Evolutionary conservation across 257 asterid genomes (phyloP).

Genomic region (Hygrophila difformis): DNA sequence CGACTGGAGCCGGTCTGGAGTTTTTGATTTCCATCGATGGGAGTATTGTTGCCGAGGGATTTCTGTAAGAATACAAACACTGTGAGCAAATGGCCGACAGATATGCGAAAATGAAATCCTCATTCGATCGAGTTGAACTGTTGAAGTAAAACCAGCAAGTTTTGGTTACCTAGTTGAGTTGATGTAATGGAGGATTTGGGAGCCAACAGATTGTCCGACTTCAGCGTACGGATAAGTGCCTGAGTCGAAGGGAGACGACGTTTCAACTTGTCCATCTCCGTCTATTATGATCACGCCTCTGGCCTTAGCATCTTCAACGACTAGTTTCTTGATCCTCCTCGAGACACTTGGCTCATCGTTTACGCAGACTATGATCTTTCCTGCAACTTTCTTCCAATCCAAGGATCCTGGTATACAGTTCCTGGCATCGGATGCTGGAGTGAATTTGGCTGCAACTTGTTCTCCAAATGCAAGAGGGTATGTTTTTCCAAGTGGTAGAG

Average conservation of each 20-base stretch:
- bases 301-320: constrained; percentile 52
- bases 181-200: constrained; percentile 45
- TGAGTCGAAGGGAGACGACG: constrained; percentile 43
- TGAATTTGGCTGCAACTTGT: constrained; percentile 31
- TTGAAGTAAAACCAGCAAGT: too few species aligned
- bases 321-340: constrained; percentile 43
- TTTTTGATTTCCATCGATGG: constrained; percentile 28
- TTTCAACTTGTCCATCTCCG: constrained; percentile 17
- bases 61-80: constrained; percentile 26
- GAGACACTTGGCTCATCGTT: constrained; percentile 33
- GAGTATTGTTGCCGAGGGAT: constrained; percentile 53
- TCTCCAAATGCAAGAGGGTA: constrained; percentile 55
- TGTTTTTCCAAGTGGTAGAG: constrained; percentile 18
- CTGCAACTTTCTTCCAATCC: constrained; percentile 39
- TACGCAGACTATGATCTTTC: constrained; percentile 59
- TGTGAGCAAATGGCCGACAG: too few species aligned
- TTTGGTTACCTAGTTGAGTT: constrained; percentile 42
- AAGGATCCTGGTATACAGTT: constrained; percentile 63
- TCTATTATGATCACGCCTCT: constrained; percentile 55
- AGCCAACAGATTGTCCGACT: constrained; percentile 32
- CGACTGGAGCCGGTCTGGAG: constrained; percentile 54
- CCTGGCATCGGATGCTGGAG: constrained; percentile 56
- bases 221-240: constrained; percentile 56
- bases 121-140: too few species aligned
- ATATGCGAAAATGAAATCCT: too few species aligned